A percentile compares a stretch with the other conserved stretches of the same genome.
Conservation (phyloP, 805 yeast species). For the Debaryomyces tyrocola region DNA sequence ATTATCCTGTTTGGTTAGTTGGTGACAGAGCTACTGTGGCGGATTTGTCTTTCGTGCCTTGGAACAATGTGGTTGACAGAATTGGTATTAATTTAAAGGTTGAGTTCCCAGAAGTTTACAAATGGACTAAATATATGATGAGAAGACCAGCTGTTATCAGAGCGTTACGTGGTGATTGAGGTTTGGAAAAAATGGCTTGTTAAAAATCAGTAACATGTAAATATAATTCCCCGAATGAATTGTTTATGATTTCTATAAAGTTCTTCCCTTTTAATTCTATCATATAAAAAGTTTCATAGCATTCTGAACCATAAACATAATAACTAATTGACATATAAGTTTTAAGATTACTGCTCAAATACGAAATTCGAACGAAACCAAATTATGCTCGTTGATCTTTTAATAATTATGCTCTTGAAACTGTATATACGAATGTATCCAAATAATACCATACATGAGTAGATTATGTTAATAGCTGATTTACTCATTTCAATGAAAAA, state of each 20-base stretch:
- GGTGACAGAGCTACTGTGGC: slow-evolving; percentile 82
- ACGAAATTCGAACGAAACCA: no score
- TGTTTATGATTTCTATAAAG: neutral
- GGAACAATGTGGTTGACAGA: slow-evolving; percentile 95
- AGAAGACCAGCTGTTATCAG: slow-evolving; percentile 87
- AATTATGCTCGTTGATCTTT: no score
- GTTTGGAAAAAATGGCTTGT: neutral
- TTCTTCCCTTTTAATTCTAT: neutral
- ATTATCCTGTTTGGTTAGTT: slow-evolving; percentile 93
- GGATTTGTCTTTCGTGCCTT: slow-evolving; percentile 89
- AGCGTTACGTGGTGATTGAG: slow-evolving; percentile 72
- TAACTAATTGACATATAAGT: neutral
- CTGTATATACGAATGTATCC: neutral
- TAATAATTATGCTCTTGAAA: neutral
- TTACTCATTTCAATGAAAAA: no score
- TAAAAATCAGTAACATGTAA: neutral
- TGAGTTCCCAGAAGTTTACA: slow-evolving; percentile 93
- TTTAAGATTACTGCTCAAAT: no score
- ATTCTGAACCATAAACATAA: neutral
- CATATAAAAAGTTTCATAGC: neutral
- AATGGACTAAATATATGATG: slow-evolving; percentile 96
- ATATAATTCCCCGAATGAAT: neutral
- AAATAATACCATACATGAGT: neutral
- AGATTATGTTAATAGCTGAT: neutral
- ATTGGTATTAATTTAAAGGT: slow-evolving; percentile 84